phyloP scores from a whole-genome alignment of 306 rosid species.

The Oxytropis ochrocephala region DNA sequence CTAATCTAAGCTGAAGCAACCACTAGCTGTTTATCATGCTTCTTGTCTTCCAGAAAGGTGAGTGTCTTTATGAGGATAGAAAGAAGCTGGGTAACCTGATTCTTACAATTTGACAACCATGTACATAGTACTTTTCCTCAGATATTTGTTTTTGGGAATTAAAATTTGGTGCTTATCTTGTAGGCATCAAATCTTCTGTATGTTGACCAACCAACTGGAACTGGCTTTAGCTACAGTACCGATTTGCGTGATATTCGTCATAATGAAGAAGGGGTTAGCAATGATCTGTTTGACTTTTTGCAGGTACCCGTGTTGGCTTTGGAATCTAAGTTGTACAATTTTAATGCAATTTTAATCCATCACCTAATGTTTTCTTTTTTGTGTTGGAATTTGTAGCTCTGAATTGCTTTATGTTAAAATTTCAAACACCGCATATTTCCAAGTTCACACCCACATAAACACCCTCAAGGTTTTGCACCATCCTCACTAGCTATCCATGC shows the following conservation, averaged over 20 bases:
- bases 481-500: neutral
- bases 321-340: neutral
- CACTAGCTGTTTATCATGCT: conserved; percentile 7
- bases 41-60: neutral
- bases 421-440: neutral
- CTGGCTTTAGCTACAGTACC: conserved; percentile 81
- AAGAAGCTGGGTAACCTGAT: neutral
- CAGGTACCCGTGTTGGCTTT: conserved; percentile 43
- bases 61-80: neutral
- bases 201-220: conserved; percentile 91
- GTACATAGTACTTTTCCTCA: conserved; percentile 11
- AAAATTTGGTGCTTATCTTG: conserved; percentile 26
- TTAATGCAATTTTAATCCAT: neutral
- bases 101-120: neutral
- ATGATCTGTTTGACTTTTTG: conserved; percentile 81
- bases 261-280: conserved; percentile 70
- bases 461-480: neutral
- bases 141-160: neutral
- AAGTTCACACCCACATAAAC: neutral
- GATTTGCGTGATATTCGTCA: conserved; percentile 69
- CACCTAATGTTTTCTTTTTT: neutral
- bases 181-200: conserved; percentile 80
- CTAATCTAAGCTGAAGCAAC: neutral
- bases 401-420: neutral
- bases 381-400: neutral